Evolutionary conservation across 345 rosid genomes (phyloP), one percentile per base, ranked within the genome.

Genomic region (Salix caprea): DNA sequence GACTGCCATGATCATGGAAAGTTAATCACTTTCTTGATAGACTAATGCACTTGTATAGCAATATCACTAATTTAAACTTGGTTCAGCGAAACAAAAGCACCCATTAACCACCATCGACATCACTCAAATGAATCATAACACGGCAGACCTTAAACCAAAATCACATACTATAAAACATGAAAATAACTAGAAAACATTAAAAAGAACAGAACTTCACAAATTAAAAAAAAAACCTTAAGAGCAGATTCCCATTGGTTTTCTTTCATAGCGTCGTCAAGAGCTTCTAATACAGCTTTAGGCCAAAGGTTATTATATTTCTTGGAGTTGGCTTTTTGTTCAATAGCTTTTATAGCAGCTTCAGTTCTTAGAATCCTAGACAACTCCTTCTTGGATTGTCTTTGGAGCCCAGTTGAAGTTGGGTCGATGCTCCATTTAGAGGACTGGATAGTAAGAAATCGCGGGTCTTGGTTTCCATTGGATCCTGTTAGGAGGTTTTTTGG

Each of bases 201-300:
- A 70, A 73, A 50, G 37, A 23, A 37, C 5, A 1, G 30, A 36
- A 16, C 28, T 23, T 19, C n/a, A 19, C 56, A 16, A 50, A 6
- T 34, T 34, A 56, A 32, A 19, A 64, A 18, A 48, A 61, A 42
- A 70, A 91, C 97, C 92, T 91, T 87, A 42, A 94, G 90, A 65
- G 92, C 94, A 78, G 93, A 86, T 34, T 83, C 86, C 85, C 96
- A 89, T 65, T 82, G 86, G 52, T 89, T 86, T 30, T 87, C 85
- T 36, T 70, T 82, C 11, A 88, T 83, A 13, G 95, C 97, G 2
- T 85, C 98, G 36, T 91, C 94, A 58, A 90, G 92, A 71, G 97
- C 95, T 77, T 94, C 97, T 84, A 94, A 84, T 65, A 94, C 89
- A 74, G 97, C 90, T 82, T 86, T 94, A 65, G 98, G 95, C 94